Conservation (phyloP, 2,329 filamentous ascomycete genomes). For the Talaromyces sp. region DNA sequence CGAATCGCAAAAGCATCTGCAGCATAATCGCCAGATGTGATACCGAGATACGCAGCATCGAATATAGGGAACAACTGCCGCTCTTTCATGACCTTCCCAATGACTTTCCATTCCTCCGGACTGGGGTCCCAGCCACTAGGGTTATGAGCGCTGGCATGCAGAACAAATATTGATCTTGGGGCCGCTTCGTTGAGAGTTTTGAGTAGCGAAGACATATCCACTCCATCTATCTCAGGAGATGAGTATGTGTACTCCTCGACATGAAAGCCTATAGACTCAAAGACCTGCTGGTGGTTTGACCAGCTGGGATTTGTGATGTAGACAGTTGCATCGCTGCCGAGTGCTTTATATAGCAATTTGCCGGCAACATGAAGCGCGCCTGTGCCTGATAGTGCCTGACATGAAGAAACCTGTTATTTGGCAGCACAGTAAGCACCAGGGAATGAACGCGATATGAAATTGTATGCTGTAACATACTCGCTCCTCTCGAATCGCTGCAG, state of each 20-base stretch:
- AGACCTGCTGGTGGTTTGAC: constrained; percentile 97
- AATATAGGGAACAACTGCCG: constrained; percentile 81
- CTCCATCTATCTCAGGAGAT: neutral
- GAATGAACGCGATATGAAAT: neutral
- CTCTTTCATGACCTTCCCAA: constrained; percentile 68
- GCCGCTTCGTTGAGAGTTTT: constrained; percentile 55
- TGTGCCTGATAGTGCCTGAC: constrained; percentile 43
- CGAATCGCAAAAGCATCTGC: constrained; percentile 66
- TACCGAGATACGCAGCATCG: constrained; percentile 29
- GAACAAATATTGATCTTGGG: constrained; percentile 73
- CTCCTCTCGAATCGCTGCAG: constrained; percentile 6
- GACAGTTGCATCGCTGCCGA: constrained; percentile 74
- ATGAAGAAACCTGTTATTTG: neutral
- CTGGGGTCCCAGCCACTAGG: constrained; percentile 93
- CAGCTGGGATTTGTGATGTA: constrained; percentile 93
- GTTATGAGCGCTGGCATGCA: constrained; percentile 95
- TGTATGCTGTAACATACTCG: neutral
- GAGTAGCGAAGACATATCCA: constrained; percentile 35
- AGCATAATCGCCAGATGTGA: constrained; percentile 23
- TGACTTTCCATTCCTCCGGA: constrained; percentile 82
- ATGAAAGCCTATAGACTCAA: constrained; percentile 74
- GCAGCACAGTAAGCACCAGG: neutral
- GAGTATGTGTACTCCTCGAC: constrained; percentile 48
- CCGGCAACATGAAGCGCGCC: constrained; percentile 42
- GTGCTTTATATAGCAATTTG: constrained; percentile 63